Evolutionary conservation across 169 alveolate genomes (phyloP), one percentile per base, ranked within the genome.

Genomic region (Theileria sp.): DNA sequence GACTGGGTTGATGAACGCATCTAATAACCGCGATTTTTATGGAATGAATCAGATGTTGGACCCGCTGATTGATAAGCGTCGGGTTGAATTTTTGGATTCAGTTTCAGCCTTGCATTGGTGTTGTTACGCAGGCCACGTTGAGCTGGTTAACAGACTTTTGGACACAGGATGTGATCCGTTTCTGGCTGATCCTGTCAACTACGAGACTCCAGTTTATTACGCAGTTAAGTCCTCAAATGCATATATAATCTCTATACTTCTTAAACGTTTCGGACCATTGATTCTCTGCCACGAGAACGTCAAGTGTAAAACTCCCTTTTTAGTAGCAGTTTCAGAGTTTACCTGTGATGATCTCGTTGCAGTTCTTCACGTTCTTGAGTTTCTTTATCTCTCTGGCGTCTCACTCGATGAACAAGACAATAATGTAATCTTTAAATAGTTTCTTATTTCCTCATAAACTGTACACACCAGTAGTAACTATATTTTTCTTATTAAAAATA

Each of bases 401-500:
- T 92, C 97, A 34, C 85, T 94, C 36, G 97, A 94, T 77, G 97
- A 93, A 74, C 98, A 95, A 73, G 97, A 95, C 71, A 89, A 79
- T 36, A 66, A 75, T 74, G 89, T 82, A 86, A 6, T 26, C 36
- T 49, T 15, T n/a, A 26, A 1, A 32, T 70, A n/a, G 64, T 23
- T 19, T 19, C 17, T 44, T 44, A 44, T 44, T 44, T 10, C 8
- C 54, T 44, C 3, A 44, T 44, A 44, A 44, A 44, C 51, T 44
- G 54, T 44, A 10, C 17, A 44, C 19, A 10, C 17, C 0, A 8
- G 0, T 44, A 0, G 8, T 44, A 44, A 3, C 12, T 13, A 44
- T 44, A 44, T 10, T 44, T 25, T 44, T 0, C 17, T 44, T 44
- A 8, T 44, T 4, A 8, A 4, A 44, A 7, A 44, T 10, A 8